Conservation (phyloP, 345 rosid species). For the Syzygium jambos region DNA sequence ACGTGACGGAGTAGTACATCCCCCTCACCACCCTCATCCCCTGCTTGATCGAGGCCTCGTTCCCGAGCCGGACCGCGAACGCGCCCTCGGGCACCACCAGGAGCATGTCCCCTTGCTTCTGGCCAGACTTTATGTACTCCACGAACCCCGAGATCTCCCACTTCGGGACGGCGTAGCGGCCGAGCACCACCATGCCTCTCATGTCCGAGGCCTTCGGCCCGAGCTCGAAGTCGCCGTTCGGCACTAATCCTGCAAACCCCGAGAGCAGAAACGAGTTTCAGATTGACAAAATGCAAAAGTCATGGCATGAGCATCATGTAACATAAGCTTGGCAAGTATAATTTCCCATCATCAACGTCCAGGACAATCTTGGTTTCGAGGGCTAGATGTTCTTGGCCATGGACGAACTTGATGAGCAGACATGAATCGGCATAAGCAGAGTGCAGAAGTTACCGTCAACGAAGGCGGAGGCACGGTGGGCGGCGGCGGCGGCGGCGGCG, state of each 20-base stretch:
- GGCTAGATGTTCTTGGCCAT: too few relatives aligned
- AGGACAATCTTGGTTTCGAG: too few relatives aligned
- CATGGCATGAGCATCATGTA: not conserved
- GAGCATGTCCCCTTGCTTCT: constrained; percentile 91
- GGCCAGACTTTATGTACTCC: constrained; percentile 79
- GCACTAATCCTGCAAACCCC: constrained; percentile 43
- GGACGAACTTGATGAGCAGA: too few relatives aligned
- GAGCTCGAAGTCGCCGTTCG: constrained; percentile 68
- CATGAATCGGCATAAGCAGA: not conserved
- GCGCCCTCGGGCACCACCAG: constrained; percentile 83
- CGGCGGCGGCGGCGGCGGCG: constrained; percentile 19
- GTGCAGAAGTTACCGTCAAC: not conserved
- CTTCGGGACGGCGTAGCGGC: constrained; percentile 39
- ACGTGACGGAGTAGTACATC: constrained; percentile 55
- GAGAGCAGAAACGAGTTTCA: not conserved
- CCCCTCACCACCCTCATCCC: constrained; percentile 33
- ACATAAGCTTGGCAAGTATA: not conserved
- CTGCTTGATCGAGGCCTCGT: constrained; percentile 84
- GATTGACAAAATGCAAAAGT: not conserved
- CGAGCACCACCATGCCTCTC: constrained; percentile 59
- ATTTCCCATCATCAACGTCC: too few relatives aligned
- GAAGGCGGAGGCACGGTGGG: constrained; percentile 8
- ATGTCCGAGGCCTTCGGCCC: constrained; percentile 45
- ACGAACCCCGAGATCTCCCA: constrained; percentile 79
- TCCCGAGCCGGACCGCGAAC: constrained; percentile 73